Conservation (phyloP, 306 rosid species). For the Sechiopsis laciniata region DNA sequence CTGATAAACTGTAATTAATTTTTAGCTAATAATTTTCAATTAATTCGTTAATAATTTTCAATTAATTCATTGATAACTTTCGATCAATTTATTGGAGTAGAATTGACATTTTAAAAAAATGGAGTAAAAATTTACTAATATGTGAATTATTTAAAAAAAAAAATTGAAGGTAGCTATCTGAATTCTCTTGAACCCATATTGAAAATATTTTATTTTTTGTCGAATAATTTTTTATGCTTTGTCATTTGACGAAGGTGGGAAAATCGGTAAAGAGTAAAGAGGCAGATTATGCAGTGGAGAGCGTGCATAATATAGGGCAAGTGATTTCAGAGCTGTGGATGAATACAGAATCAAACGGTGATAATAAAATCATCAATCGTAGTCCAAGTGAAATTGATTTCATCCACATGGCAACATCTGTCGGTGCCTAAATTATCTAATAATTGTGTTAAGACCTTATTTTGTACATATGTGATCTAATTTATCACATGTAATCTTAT, state of each 20-base stretch:
- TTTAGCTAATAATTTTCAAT: too few relatives aligned
- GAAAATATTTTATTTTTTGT: too few relatives aligned
- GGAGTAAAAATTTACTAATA: too few relatives aligned
- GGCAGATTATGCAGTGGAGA: slow-evolving; percentile 56
- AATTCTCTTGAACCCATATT: too few relatives aligned
- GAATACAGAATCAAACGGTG: slow-evolving; percentile 24
- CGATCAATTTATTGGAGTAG: too few relatives aligned
- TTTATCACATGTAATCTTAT: background rate
- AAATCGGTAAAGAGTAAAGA: slow-evolving; percentile 40
- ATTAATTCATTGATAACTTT: too few relatives aligned
- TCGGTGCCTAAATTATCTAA: slow-evolving; percentile 46
- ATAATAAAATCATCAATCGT: slow-evolving; percentile 30
- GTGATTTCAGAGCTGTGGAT: slow-evolving; percentile 59
- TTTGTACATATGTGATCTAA: background rate
- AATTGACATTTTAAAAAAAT: too few relatives aligned
- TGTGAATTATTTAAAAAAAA: too few relatives aligned
- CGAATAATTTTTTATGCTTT: background rate
- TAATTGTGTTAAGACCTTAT: background rate
- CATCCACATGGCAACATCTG: slow-evolving; percentile 34
- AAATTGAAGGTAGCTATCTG: too few relatives aligned
- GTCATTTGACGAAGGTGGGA: slow-evolving; percentile 49
- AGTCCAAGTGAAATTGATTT: slow-evolving; percentile 54
- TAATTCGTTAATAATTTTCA: too few relatives aligned
- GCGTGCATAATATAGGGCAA: slow-evolving; percentile 37
- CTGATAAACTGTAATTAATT: too few relatives aligned